Evolutionary conservation across 768 basidiomycete genomes (phyloP).

Genomic region (Suillus spraguei): DNA sequence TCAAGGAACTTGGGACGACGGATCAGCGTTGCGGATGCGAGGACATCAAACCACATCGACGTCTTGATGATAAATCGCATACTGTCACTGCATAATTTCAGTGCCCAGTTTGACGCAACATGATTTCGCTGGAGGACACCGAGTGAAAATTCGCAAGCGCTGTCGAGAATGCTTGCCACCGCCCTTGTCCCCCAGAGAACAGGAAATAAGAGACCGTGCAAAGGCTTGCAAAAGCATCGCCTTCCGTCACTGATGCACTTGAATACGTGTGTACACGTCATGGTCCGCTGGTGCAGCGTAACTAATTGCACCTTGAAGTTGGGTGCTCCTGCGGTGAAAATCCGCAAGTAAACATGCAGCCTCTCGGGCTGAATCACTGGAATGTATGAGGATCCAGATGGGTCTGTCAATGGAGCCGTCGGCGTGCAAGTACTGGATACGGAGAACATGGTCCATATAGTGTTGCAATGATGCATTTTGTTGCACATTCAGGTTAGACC

Average conservation of each 20-base stretch:
- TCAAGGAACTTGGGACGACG: too few relatives aligned
- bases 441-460: conserved; percentile 65
- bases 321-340: conserved; percentile 45
- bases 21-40: too few relatives aligned
- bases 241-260: conserved; percentile 40
- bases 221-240: conserved; percentile 79
- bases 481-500: conserved; percentile 14
- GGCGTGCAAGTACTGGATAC: conserved; percentile 70
- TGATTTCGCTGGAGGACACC: conserved; percentile 43
- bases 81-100: too few relatives aligned
- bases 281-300: too few relatives aligned
- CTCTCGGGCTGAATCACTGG: conserved; percentile 49
- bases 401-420: conserved; percentile 47
- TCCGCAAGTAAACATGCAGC: conserved; percentile 66
- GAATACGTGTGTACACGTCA: conserved; percentile 16
- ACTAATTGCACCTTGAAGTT: too few relatives aligned
- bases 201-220: conserved; percentile 77
- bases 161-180: conserved; percentile 67
- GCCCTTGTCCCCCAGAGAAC: conserved; percentile 74
- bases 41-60: too few relatives aligned
- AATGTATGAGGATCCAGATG: conserved; percentile 54
- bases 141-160: conserved; percentile 60
- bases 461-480: conserved; percentile 33
- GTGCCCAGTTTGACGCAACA: conserved; percentile 44
- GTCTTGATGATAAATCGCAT: too few relatives aligned